Conservation (phyloP, 1,139 yeast species). For the Wickerhamomyces sp. region DNA sequence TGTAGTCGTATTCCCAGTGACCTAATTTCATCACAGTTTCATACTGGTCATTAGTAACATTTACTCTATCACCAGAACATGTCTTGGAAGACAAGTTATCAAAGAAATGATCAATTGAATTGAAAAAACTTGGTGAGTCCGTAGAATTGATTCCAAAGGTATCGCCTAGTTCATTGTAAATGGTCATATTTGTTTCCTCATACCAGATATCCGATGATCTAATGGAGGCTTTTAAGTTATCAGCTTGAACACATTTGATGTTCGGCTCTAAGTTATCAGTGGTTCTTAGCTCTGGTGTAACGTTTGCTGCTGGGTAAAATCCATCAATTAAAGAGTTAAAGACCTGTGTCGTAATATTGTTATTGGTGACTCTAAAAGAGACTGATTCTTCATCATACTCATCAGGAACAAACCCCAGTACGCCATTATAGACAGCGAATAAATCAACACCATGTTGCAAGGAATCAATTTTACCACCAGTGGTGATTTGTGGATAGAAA, state of each 20-base stretch:
- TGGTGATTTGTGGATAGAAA: constrained; percentile 34
- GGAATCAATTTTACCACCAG: constrained; percentile 34
- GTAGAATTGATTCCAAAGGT: constrained; percentile 19
- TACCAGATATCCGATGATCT: constrained; percentile 29
- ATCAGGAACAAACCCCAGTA: constrained; percentile 28
- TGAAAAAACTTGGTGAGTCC: constrained; percentile 25
- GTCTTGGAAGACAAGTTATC: constrained; percentile 35
- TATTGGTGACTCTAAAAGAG: constrained; percentile 31
- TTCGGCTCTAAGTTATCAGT: constrained; percentile 32
- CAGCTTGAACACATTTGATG: constrained; percentile 29
- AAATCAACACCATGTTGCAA: constrained; percentile 33
- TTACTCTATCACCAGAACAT: constrained; percentile 32
- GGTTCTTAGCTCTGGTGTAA: constrained; percentile 28
- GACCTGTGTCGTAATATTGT: constrained; percentile 34
- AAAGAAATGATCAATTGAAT: constrained; percentile 34
- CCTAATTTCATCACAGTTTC: constrained; percentile 35
- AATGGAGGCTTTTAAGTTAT: constrained; percentile 21
- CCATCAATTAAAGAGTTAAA: constrained; percentile 32
- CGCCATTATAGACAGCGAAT: constrained; percentile 29
- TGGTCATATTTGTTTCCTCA: constrained; percentile 28
- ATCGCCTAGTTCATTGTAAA: constrained; percentile 20
- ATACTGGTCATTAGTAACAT: constrained; percentile 25
- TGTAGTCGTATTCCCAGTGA: constrained; percentile 36
- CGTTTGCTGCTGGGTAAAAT: constrained; percentile 28
- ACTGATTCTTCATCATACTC: constrained; percentile 27